Evolutionary conservation across 257 asterid genomes (phyloP).

Genomic region (Nicotiana paniculata): DNA sequence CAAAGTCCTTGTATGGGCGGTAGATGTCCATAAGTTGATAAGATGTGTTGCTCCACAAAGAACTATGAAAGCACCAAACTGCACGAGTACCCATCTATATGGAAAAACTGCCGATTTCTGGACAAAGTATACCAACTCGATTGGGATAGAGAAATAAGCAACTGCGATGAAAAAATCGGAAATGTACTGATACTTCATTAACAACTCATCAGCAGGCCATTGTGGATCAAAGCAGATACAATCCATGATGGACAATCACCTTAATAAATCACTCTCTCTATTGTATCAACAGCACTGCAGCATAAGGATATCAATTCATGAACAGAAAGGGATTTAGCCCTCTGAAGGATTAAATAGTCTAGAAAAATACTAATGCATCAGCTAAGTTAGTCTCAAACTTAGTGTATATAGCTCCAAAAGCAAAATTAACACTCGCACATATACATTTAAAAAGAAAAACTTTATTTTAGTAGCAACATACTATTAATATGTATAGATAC

Average conservation of each 20-base stretch:
- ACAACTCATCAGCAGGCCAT: conserved; percentile 84
- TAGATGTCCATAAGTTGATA: conserved; percentile 85
- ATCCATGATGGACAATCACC: conserved; percentile 43
- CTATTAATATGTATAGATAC: neutral
- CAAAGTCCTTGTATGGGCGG: conserved; percentile 73
- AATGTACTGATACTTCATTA: conserved; percentile 92
- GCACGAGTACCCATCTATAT: conserved; percentile 96
- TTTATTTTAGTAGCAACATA: neutral
- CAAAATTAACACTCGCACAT: neutral
- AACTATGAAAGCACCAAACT: conserved; percentile 97
- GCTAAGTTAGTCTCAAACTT: neutral
- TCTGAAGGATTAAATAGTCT: neutral
- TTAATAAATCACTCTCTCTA: neutral
- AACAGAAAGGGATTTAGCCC: neutral
- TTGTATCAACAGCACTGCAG: conserved; percentile 31
- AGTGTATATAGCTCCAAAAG: neutral
- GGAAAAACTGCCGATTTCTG: conserved; percentile 97
- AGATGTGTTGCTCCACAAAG: conserved; percentile 98
- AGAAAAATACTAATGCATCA: neutral
- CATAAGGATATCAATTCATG: neutral
- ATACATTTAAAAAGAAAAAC: neutral
- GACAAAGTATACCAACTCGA: conserved; percentile 91
- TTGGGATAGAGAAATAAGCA: conserved; percentile 95
- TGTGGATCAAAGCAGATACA: conserved; percentile 91
- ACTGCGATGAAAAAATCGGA: conserved; percentile 98